A percentile compares a stretch with the other conserved stretches of the same genome.
phyloP scores from a whole-genome alignment of 1,284 basidiomycete genomes.

The Pseudomicrostroma phylloplanum region DNA sequence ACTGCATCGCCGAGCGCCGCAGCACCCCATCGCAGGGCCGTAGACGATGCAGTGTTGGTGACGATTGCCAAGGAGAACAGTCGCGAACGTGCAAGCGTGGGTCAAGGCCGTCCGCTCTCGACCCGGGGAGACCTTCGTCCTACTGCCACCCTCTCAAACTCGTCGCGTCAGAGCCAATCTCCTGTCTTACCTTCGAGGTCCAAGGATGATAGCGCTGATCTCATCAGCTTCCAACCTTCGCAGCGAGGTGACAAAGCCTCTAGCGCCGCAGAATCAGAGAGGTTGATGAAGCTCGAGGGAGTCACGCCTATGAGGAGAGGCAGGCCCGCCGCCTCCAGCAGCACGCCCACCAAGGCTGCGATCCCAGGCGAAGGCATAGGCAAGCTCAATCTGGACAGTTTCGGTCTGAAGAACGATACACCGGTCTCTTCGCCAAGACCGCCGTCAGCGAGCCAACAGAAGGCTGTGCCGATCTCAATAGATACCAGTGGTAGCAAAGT shows the following conservation, averaged over 20 bases:
- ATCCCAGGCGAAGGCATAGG: background rate
- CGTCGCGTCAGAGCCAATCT: no score
- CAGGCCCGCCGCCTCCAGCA: constrained; percentile 24
- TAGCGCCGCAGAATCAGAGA: constrained; percentile 29
- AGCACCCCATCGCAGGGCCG: constrained; percentile 4
- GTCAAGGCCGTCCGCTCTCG: no score
- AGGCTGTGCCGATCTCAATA: no score
- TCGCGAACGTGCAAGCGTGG: no score
- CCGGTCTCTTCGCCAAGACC: background rate
- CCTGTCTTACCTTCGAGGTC: no score
- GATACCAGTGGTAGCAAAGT: background rate
- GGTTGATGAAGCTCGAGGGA: constrained; percentile 28
- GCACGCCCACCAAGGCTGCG: background rate
- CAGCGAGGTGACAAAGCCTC: constrained; percentile 18
- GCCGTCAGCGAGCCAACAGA: background rate
- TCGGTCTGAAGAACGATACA: background rate
- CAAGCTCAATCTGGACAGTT: background rate
- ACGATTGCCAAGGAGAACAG: background rate
- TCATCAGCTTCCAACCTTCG: constrained; percentile 5
- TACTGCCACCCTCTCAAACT: no score
- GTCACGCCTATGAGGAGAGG: constrained; percentile 52
- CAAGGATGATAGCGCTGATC: background rate
- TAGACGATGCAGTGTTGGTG: constrained; percentile 6
- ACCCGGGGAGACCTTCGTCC: no score
- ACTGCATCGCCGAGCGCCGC: constrained; percentile 4